Evolutionary conservation across 305 asterid genomes (phyloP).

Genomic region (Fraxinus xanthoxyloides): DNA sequence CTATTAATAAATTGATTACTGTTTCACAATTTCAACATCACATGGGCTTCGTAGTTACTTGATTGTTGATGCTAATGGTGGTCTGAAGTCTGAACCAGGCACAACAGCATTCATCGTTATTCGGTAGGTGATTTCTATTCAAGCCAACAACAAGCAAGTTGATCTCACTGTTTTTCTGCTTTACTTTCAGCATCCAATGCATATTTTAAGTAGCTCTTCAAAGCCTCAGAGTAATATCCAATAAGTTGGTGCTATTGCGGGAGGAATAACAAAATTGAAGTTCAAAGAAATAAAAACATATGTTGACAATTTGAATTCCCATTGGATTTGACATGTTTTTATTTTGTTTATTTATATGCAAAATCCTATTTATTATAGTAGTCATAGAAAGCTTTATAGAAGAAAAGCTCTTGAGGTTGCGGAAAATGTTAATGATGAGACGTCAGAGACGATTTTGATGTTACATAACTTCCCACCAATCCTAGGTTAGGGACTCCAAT

Average conservation of each 20-base stretch:
- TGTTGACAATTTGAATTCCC: no score
- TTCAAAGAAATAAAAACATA: background rate
- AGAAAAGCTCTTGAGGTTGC: no score
- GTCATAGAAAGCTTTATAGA: no score
- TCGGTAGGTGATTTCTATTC: conserved; percentile 17
- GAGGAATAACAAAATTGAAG: background rate
- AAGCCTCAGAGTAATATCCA: no score
- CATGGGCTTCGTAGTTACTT: conserved; percentile 43
- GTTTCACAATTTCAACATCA: conserved; percentile 26
- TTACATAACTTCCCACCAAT: no score
- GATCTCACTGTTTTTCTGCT: conserved; percentile 14
- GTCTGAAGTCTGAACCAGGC: conserved; percentile 37
- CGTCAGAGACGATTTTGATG: no score
- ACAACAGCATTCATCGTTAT: conserved; percentile 84
- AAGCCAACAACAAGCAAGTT: background rate
- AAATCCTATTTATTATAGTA: no score
- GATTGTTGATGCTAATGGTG: conserved; percentile 85
- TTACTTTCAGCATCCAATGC: background rate
- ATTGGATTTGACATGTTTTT: no score
- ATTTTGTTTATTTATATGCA: no score
- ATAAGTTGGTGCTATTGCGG: background rate
- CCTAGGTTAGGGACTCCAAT: no score
- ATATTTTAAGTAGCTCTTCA: background rate
- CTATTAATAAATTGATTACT: background rate
- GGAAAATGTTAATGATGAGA: no score